Evolutionary conservation across 176 grass and related monocot species (phyloP), one percentile per base, ranked within the genome.

Genomic region (Aegilops speltoides): DNA sequence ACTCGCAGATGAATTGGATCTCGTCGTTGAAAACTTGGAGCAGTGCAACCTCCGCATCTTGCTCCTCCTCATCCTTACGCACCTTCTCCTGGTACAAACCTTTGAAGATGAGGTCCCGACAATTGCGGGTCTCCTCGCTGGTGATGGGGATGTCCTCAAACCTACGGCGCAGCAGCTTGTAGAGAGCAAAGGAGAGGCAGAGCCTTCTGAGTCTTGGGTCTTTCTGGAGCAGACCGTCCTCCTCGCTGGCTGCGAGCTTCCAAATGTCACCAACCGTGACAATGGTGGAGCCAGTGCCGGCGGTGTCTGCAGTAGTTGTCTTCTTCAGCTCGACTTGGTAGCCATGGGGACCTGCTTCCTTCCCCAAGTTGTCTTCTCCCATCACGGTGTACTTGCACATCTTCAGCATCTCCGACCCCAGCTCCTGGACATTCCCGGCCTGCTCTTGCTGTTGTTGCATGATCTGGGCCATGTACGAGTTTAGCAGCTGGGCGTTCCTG

Each of bases 181-280:
- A 63, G 29, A 84, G 82, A 0, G 82, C 54, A 9, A 84, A 84
- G 82, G 68, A 76, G 59, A 85, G 72, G 41, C 83, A 85, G 2
- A 85, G 60, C 19, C 61, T 48, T 61, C 50, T 85, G 59, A 65
- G 73, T 26, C 28, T 57, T 0, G n/a, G 82, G 22, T 83, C 26
- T 9, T 2, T 2, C 12, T 11, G 6, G 50, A 83, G 22, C 7
- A 37, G 36, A 37, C 36, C 1, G 33, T 71, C 66, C 0, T 1
- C 16, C 3, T 7, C 14, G 7, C 2, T 7, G 2, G 37, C 79
- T 36, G 8, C 67, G 4, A 59, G 10, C 1, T 1, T 9, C 80
- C 46, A 82, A 12, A 72, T 59, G 0, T 54, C 4, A 28, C 66
- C 80, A 0, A 82, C 66, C 2, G 80, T 82, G 29, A 70, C 16